These are phyloP conservation scores for Cladosporium cucumerinum DNA, from an alignment of 2,329 filamentous ascomycete species.

Conservation along the genomic window DNA sequence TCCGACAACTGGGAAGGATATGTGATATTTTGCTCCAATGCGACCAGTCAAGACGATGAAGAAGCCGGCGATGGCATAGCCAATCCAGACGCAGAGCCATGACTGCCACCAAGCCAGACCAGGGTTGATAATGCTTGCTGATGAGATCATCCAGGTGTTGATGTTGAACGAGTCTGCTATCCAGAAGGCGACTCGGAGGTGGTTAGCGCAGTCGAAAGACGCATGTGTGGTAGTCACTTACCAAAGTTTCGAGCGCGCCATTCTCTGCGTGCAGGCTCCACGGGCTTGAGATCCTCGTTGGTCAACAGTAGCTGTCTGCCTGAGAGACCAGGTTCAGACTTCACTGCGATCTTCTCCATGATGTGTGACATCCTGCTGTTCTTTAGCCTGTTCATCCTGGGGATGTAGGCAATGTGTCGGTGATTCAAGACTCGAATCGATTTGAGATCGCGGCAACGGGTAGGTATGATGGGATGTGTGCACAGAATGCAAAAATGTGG, in stretches of 20 bases:
- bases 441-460: neutral
- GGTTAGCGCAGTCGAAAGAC: neutral
- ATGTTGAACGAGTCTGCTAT: constrained; percentile 67
- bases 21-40: constrained; percentile 50
- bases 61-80: constrained; percentile 32
- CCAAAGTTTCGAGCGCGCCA: constrained; percentile 82
- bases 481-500: neutral
- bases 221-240: neutral
- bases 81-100: constrained; percentile 64
- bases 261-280: constrained; percentile 74
- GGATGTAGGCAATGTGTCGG: neutral
- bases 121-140: constrained; percentile 51
- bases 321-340: constrained; percentile 72
- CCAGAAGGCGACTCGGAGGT: constrained; percentile 66
- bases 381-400: constrained; percentile 42
- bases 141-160: constrained; percentile 46
- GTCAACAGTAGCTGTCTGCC: constrained; percentile 80
- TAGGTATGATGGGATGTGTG: neutral
- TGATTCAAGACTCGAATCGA: neutral
- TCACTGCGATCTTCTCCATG: constrained; percentile 63
- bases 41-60: constrained; percentile 39
- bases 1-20: constrained; percentile 55
- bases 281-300: constrained; percentile 55
- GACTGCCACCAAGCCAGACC: constrained; percentile 42
- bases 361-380: constrained; percentile 35